Conservation (phyloP, 257 asterid genomes). For the Phtheirospermum japonicum region DNA sequence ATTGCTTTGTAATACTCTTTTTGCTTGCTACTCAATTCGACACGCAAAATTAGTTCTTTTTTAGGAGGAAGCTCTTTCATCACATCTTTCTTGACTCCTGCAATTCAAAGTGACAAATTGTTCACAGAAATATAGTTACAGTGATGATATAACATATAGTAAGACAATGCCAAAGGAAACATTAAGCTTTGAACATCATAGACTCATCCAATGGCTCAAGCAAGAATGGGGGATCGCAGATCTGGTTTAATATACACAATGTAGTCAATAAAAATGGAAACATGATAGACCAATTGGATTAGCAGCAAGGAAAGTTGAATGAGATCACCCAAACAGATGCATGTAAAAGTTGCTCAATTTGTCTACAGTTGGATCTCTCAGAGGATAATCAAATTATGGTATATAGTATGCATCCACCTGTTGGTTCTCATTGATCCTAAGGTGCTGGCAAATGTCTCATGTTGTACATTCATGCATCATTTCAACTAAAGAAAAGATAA, state of each 20-base stretch:
- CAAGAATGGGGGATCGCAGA: constrained; percentile 13
- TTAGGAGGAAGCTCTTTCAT: constrained; percentile 94
- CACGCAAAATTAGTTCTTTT: constrained; percentile 92
- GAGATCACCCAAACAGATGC: constrained; percentile 10
- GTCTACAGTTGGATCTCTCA: constrained; percentile 4
- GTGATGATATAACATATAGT: constrained; percentile 14
- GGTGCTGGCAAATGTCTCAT: constrained; percentile 16
- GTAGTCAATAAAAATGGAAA: constrained; percentile 2
- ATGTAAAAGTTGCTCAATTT: constrained; percentile 21
- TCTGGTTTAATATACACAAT: constrained; percentile 11
- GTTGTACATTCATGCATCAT: constrained; percentile 23
- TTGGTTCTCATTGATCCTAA: constrained; percentile 15
- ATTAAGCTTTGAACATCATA: neutral
- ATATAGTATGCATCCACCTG: constrained; percentile 10
- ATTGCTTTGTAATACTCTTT: constrained; percentile 97
- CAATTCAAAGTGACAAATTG: constrained; percentile 28
- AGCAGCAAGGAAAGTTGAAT: constrained; percentile 13
- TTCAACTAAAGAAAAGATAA: constrained; percentile 21
- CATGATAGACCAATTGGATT: constrained; percentile 1
- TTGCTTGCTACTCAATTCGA: constrained; percentile 90
- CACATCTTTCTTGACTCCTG: constrained; percentile 97
- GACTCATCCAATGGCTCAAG: constrained; percentile 6
- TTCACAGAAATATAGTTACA: constrained; percentile 1
- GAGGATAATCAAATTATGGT: constrained; percentile 24
- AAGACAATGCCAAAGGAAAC: constrained; percentile 17